These are phyloP conservation scores for Singerocomus inundabilis DNA, from an alignment of 1,284 basidiomycete species.

Conservation along the genomic window DNA sequence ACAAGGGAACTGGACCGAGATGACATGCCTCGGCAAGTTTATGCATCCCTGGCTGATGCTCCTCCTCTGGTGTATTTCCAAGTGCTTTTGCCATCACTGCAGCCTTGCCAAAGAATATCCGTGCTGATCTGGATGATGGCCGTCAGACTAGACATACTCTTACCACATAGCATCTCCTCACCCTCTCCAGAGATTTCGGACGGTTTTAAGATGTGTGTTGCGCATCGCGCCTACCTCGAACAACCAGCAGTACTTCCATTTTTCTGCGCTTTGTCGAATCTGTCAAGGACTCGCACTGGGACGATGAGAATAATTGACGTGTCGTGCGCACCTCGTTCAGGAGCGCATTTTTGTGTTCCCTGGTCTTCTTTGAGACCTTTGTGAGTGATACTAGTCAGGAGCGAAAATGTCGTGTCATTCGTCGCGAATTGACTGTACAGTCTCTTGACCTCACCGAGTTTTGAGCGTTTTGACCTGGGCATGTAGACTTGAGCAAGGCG, in stretches of 20 bases:
- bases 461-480: slow-evolving; percentile 86
- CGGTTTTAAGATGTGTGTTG: slow-evolving; percentile 92
- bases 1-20: slow-evolving; percentile 1
- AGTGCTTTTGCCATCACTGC: slow-evolving; percentile 96
- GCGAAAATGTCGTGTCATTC: slow-evolving; percentile 5
- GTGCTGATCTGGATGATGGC: slow-evolving; percentile 58
- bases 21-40: slow-evolving; percentile 74
- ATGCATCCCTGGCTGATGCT: slow-evolving; percentile 79
- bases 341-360: slow-evolving; percentile 80
- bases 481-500: slow-evolving; percentile 42
- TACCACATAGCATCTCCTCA: slow-evolving; percentile 38
- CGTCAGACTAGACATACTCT: slow-evolving; percentile 7
- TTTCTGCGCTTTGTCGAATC: slow-evolving; percentile 77
- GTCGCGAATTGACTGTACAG: slow-evolving; percentile 6
- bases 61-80: slow-evolving; percentile 85
- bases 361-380: slow-evolving; percentile 80
- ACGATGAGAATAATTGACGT: slow-evolving; percentile 3
- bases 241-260: slow-evolving; percentile 94
- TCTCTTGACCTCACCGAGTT: slow-evolving; percentile 58
- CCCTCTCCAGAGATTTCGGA: slow-evolving; percentile 93
- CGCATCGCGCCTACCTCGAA: slow-evolving; percentile 96
- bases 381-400: slow-evolving; percentile 63
- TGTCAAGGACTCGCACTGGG: slow-evolving; percentile 37
- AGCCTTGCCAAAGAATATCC: slow-evolving; percentile 92
- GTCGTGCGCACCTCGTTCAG: slow-evolving; percentile 69